Evolutionary conservation across 257 asterid genomes (phyloP).

Genomic region (Solanum lycopersicoides): DNA sequence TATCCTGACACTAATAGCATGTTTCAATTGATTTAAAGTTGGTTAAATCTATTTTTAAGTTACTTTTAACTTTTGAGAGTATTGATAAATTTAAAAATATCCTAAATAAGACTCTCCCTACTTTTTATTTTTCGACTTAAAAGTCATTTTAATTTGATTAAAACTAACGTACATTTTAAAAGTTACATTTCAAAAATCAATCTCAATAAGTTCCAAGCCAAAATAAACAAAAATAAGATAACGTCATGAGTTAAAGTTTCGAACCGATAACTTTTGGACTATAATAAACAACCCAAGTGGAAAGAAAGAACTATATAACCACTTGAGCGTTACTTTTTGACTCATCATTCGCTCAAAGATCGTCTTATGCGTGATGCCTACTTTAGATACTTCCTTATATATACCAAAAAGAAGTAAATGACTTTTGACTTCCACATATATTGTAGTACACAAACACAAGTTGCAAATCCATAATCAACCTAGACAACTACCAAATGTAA

Average conservation of each 20-base stretch:
- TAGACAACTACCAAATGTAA: background rate
- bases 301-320: background rate
- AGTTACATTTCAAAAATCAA: too few species aligned
- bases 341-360: background rate
- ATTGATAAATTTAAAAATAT: too few species aligned
- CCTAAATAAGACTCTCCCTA: fast-evolving
- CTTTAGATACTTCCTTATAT: background rate
- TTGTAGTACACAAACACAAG: background rate
- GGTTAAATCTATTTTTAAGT: too few species aligned
- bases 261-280: too few species aligned
- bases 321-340: background rate
- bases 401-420: background rate
- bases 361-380: background rate
- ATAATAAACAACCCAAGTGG: background rate
- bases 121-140: too few species aligned
- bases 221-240: too few species aligned
- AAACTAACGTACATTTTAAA: too few species aligned
- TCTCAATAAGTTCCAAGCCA: too few species aligned
- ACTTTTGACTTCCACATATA: background rate
- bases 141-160: fast-evolving
- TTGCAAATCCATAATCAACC: background rate
- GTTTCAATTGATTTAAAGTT: too few species aligned
- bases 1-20: fast-evolving
- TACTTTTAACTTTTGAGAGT: fast-evolving
- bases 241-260: too few species aligned